Conservation (phyloP, 306 rosid genomes). For the Nissolia schottii region DNA sequence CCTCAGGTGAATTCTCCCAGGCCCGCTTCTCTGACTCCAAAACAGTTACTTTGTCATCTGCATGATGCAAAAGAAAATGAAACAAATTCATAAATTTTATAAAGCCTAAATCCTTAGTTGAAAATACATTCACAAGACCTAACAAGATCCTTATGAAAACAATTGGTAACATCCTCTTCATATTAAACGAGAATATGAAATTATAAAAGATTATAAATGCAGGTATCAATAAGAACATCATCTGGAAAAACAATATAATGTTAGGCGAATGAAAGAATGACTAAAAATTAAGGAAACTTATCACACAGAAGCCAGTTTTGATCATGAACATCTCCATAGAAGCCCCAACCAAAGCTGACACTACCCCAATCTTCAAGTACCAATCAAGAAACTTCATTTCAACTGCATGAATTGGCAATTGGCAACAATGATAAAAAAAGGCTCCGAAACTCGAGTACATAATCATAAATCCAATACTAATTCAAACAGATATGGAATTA, state of each 20-base stretch:
- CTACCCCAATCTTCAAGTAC: slow-evolving; percentile 81
- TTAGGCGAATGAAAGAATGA: background rate
- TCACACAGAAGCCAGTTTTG: slow-evolving; percentile 89
- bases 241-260: background rate
- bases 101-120: background rate
- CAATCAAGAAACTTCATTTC: slow-evolving; percentile 78
- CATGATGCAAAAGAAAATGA: slow-evolving; percentile 12
- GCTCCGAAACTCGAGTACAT: background rate
- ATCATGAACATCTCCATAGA: slow-evolving; percentile 95
- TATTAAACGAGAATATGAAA: background rate
- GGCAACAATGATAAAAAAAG: background rate
- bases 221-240: background rate
- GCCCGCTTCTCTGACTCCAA: slow-evolving; percentile 79
- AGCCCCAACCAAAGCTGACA: slow-evolving; percentile 73
- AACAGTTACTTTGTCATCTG: slow-evolving; percentile 90
- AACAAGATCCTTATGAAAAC: background rate
- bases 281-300: slow-evolving; percentile 41
- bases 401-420: slow-evolving; percentile 24
- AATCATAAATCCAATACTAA: background rate
- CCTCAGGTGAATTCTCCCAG: slow-evolving; percentile 77
- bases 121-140: background rate
- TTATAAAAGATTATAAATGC: background rate
- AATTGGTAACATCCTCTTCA: background rate
- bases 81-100: background rate
- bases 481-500: background rate